Percentiles rank a stretch among this genome's conserved stretches.
phyloP scores from a whole-genome alignment of 306 rosid species.

The Senna siamea region DNA sequence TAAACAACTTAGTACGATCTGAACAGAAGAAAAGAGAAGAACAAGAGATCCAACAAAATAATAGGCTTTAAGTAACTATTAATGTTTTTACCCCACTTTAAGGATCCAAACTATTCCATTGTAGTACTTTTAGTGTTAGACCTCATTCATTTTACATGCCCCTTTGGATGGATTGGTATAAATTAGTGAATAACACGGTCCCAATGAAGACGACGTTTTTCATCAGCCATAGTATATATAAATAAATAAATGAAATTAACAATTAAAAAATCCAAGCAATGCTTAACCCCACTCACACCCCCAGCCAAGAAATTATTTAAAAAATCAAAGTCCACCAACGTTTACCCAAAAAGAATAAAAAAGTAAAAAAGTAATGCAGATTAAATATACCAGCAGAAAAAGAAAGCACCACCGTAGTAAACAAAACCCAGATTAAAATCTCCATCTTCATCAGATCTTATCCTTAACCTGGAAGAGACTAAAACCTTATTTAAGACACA shows the following conservation, averaged over 20 bases:
- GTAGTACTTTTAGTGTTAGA: conserved; percentile 3
- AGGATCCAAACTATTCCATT: conserved; percentile 16
- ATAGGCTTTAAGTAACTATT: neutral
- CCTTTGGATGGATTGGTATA: neutral
- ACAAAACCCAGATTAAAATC: conserved; percentile 51
- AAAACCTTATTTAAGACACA: conserved; percentile 35
- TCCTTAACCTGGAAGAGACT: conserved; percentile 37
- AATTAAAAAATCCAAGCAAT: conserved; percentile 22
- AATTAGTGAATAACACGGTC: conserved; percentile 41
- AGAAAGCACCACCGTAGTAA: conserved; percentile 35
- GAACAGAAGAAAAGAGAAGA: conserved; percentile 29
- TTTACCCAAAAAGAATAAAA: neutral
- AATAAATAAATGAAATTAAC: neutral
- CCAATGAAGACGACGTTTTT: conserved; percentile 42
- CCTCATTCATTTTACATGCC: neutral
- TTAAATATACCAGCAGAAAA: conserved; percentile 46
- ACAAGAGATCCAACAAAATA: conserved; percentile 41
- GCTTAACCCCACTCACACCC: neutral
- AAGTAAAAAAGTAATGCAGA: conserved; percentile 39
- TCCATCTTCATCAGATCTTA: conserved; percentile 57
- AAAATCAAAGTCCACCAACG: conserved; percentile 37
- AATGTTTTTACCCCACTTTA: neutral
- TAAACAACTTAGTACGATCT: conserved; percentile 33
- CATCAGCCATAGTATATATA: conserved; percentile 30
- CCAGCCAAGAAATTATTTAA: conserved; percentile 38